Evolutionary conservation across 345 rosid genomes (phyloP).

Genomic region (Raphanus sativus): DNA sequence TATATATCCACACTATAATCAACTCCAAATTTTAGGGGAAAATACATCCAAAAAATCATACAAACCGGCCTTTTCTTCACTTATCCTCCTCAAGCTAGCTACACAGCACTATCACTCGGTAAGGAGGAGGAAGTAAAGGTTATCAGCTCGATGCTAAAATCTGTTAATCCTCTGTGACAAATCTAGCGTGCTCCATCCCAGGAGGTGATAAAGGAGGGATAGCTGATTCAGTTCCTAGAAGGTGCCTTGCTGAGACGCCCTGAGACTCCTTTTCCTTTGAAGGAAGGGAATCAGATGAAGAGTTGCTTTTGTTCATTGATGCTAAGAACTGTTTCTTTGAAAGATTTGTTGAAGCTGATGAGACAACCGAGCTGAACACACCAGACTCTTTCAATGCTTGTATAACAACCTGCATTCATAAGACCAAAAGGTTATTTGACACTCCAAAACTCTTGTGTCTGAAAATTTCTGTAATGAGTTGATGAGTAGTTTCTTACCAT

Average conservation of each 20-base stretch:
- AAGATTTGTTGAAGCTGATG: slow-evolving; percentile 54
- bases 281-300: slow-evolving; percentile 56
- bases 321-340: slow-evolving; percentile 57
- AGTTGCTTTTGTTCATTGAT: slow-evolving; percentile 48
- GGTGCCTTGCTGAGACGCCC: slow-evolving; percentile 56
- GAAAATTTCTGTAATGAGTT: slow-evolving; percentile 1
- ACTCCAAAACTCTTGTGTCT: not conserved
- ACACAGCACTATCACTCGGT: slow-evolving; percentile 18
- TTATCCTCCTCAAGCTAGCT: slow-evolving; percentile 30
- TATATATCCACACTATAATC: not conserved
- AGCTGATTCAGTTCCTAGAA: slow-evolving; percentile 53
- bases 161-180: slow-evolving; percentile 28
- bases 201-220: slow-evolving; percentile 85
- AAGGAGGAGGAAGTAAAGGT: slow-evolving; percentile 3
- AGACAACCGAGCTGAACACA: slow-evolving; percentile 67
- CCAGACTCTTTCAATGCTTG: slow-evolving; percentile 89
- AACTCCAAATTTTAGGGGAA: not conserved
- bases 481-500: slow-evolving; percentile 54
- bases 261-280: slow-evolving; percentile 45
- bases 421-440: not conserved
- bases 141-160: not conserved
- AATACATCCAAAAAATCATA: not conserved
- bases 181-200: slow-evolving; percentile 39
- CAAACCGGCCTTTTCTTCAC: slow-evolving; percentile 10
- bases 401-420: slow-evolving; percentile 58